Evolutionary conservation across 768 basidiomycete species (phyloP).

Genomic region (Tylopilus rubrobrunneus): DNA sequence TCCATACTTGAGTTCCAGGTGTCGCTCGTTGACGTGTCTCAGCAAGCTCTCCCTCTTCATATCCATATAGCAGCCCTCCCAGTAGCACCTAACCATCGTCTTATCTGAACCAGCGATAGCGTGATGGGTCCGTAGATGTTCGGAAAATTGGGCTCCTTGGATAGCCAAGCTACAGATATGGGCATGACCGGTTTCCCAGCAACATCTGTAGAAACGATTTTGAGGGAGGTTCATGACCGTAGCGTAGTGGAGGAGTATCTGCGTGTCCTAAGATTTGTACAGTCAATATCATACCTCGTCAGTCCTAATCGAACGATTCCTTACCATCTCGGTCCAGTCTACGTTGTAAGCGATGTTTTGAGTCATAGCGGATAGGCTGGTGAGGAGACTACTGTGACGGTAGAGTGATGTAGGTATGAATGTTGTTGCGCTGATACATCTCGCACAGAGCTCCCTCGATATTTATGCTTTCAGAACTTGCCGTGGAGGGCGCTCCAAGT

Average conservation of each 20-base stretch:
- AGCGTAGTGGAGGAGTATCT: neutral
- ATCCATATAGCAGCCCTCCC: slow-evolving; percentile 11
- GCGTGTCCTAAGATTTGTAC: slow-evolving; percentile 4
- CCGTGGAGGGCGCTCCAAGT: slow-evolving; percentile 20
- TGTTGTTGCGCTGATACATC: slow-evolving; percentile 3
- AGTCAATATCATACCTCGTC: slow-evolving; percentile 2
- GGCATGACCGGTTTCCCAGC: slow-evolving; percentile 5
- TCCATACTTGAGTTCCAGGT: slow-evolving; percentile 13
- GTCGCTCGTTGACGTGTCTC: slow-evolving; percentile 26
- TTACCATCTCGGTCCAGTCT: slow-evolving; percentile 12
- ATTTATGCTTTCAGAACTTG: slow-evolving; percentile 16
- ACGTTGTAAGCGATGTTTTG: neutral
- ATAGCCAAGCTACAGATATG: slow-evolving; percentile 5
- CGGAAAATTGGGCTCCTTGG: slow-evolving; percentile 10
- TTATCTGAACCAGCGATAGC: slow-evolving; percentile 18
- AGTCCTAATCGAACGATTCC: neutral
- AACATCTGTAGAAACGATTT: slow-evolving; percentile 10
- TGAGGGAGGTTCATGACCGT: neutral
- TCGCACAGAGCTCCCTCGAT: neutral
- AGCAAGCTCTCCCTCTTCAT: slow-evolving; percentile 29
- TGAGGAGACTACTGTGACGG: neutral
- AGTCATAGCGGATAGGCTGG: neutral
- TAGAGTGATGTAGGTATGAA: neutral
- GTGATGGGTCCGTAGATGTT: slow-evolving; percentile 21
- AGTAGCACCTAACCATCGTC: slow-evolving; percentile 8